phyloP scores from a whole-genome alignment of 306 rosid genomes.

The Pyrus bretschneideri region DNA sequence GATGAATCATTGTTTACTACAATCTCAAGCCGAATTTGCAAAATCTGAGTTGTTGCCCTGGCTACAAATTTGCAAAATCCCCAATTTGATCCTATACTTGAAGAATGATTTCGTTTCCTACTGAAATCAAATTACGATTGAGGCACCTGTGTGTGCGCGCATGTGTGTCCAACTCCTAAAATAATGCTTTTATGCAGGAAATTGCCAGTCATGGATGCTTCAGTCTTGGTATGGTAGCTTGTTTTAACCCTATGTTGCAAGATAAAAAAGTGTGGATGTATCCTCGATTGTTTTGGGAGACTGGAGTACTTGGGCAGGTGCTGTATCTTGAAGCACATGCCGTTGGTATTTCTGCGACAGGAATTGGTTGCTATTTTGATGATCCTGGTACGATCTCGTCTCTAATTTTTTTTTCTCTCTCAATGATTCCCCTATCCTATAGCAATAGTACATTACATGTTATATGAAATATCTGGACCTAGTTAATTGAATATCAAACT shows the following conservation, averaged over 20 bases:
- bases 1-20: neutral
- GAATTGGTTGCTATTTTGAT: slow-evolving; percentile 97
- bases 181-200: slow-evolving; percentile 47
- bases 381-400: slow-evolving; percentile 56
- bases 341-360: slow-evolving; percentile 84
- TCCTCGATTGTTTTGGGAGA: slow-evolving; percentile 97
- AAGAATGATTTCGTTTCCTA: neutral
- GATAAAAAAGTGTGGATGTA: slow-evolving; percentile 69
- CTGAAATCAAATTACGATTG: neutral
- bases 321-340: slow-evolving; percentile 94
- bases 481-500: neutral
- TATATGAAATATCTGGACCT: neutral
- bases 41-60: neutral
- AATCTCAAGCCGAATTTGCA: neutral
- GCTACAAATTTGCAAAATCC: neutral
- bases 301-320: slow-evolving; percentile 94
- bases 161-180: neutral
- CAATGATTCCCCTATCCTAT: slow-evolving; percentile 6
- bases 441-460: neutral
- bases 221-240: slow-evolving; percentile 95
- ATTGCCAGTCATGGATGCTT: slow-evolving; percentile 94
- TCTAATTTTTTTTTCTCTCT: neutral
- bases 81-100: neutral
- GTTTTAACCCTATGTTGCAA: slow-evolving; percentile 48
- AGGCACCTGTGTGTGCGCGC: neutral